Conservation (phyloP, 805 yeast species). For the Kregervanrija pseudodelftensis region DNA sequence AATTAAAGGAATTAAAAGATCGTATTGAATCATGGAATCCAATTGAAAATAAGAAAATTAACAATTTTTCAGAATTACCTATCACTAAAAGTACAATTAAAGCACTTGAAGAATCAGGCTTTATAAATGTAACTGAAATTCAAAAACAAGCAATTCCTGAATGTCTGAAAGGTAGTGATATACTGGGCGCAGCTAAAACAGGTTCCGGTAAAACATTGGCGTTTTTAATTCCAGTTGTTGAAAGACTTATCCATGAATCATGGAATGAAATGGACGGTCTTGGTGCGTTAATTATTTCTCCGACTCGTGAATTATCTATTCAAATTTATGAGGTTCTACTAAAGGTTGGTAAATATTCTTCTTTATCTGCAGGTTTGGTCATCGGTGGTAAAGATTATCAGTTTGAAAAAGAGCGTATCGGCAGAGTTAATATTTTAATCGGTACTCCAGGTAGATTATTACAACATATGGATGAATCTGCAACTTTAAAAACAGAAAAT, state of each 20-base stretch:
- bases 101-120: slow-evolving; percentile 77
- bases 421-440: slow-evolving; percentile 71
- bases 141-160: slow-evolving; percentile 74
- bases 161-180: slow-evolving; percentile 69
- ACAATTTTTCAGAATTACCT: slow-evolving; percentile 74
- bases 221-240: slow-evolving; percentile 74
- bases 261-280: slow-evolving; percentile 85
- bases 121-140: slow-evolving; percentile 74
- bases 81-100: slow-evolving; percentile 52
- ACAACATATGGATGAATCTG: slow-evolving; percentile 87
- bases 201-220: slow-evolving; percentile 91
- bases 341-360: slow-evolving; percentile 69
- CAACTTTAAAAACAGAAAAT: slow-evolving; percentile 67
- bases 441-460: slow-evolving; percentile 90
- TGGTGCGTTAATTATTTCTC: slow-evolving; percentile 85
- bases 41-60: slow-evolving; percentile 24
- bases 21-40: slow-evolving; percentile 50
- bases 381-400: slow-evolving; percentile 90
- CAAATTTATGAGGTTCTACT: slow-evolving; percentile 83
- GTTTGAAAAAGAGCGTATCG: slow-evolving; percentile 73
- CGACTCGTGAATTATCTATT: slow-evolving; percentile 86
- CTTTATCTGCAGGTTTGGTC: slow-evolving; percentile 82
- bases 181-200: slow-evolving; percentile 84
- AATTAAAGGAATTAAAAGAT: slow-evolving; percentile 37
- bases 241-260: slow-evolving; percentile 55